Evolutionary conservation across 306 rosid species (phyloP).

Genomic region (Quercus parvula): DNA sequence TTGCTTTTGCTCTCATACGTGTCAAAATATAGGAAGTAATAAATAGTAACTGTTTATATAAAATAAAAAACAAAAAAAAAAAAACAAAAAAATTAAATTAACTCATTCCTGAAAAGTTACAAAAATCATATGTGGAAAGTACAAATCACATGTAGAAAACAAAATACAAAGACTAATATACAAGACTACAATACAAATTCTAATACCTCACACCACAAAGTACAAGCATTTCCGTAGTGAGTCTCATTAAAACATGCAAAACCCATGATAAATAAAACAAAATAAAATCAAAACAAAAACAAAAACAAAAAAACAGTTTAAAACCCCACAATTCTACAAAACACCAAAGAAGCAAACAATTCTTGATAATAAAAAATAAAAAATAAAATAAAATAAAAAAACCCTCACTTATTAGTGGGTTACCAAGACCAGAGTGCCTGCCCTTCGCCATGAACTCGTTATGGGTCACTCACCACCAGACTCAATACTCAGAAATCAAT

Average conservation of each 20-base stretch:
- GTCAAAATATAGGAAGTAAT: too few relatives aligned
- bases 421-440: constrained; percentile 33
- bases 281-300: not conserved
- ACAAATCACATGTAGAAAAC: too few relatives aligned
- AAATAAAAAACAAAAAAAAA: too few relatives aligned
- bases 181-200: too few relatives aligned
- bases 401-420: constrained; percentile 27
- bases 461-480: not conserved
- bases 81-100: too few relatives aligned
- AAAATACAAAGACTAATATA: too few relatives aligned
- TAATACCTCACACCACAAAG: not conserved
- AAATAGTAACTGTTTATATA: too few relatives aligned
- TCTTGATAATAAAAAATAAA: too few relatives aligned
- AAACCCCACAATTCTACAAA: not conserved
- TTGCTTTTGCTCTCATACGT: too few relatives aligned
- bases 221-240: not conserved
- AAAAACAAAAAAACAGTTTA: not conserved
- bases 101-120: too few relatives aligned
- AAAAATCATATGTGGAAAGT: too few relatives aligned
- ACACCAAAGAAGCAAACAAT: not conserved
- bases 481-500: not conserved
- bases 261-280: not conserved
- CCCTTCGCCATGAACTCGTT: constrained; percentile 34
- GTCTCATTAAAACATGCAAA: not conserved
- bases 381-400: too few relatives aligned